Conservation (phyloP, 306 rosid genomes). For the Dalbergia cochinchinensis region DNA sequence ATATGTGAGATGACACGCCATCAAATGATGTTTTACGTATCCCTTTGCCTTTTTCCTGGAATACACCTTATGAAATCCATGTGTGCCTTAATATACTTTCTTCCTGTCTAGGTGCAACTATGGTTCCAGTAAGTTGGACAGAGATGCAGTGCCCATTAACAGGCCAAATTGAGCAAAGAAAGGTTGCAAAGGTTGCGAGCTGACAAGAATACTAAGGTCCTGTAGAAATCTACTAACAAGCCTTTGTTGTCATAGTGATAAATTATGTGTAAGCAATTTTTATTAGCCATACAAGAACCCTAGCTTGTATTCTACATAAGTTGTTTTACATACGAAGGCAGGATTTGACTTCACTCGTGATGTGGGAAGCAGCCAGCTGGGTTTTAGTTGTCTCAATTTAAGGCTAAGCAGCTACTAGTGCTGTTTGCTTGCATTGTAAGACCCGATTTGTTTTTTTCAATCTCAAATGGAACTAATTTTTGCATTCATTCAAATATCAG, state of each 20-base stretch:
- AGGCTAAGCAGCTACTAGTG: neutral
- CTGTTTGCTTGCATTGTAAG: constrained; percentile 17
- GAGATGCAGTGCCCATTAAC: constrained; percentile 92
- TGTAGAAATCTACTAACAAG: constrained; percentile 49
- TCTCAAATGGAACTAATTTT: neutral
- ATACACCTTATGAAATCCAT: neutral
- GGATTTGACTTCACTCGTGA: constrained; percentile 20
- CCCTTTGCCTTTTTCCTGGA: neutral
- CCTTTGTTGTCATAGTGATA: constrained; percentile 35
- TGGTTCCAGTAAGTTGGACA: constrained; percentile 94
- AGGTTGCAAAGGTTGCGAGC: constrained; percentile 84
- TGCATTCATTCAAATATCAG: neutral
- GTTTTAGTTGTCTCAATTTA: neutral
- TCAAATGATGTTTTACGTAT: constrained; percentile 1
- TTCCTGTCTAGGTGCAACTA: constrained; percentile 66
- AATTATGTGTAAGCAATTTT: constrained; percentile 25
- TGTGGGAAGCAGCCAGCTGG: neutral
- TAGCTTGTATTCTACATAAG: constrained; percentile 32
- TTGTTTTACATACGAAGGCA: constrained; percentile 32
- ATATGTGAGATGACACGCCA: neutral
- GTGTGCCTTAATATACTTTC: constrained; percentile 39
- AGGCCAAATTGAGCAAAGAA: constrained; percentile 87
- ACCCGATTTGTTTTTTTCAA: constrained; percentile 20
- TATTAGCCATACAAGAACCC: constrained; percentile 35
- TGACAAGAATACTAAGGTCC: constrained; percentile 49